Evolutionary conservation across 768 basidiomycete species (phyloP), one percentile per base, ranked within the genome.

Genomic region (Rhodosporidiobolus odoratus): DNA sequence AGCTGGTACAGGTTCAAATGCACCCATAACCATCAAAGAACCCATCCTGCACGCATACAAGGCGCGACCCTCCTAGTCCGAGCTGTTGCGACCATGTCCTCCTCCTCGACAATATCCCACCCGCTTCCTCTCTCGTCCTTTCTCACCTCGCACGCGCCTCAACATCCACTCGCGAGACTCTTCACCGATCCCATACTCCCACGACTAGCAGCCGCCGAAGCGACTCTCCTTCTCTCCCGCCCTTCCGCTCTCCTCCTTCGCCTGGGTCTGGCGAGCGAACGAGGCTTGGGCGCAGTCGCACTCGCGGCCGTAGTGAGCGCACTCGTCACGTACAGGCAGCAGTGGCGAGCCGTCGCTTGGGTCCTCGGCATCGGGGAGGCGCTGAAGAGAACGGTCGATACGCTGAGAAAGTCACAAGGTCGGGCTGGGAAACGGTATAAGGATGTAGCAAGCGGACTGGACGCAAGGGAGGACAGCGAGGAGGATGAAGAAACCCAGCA

Each of bases 341-440:
- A 71, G 15, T 71, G 69, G 69, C 48, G 69, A 23, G 65, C 54
- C 8, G 35, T 66, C 6, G n/a, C 53, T 25, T 40, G 61, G 45
- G 47, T 52, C 0, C 34, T 66, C 21, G 69, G 64, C 2, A 56
- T 63, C 17, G 69, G 69, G 5, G 69, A 71, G 30, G 69, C 64
- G 3, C 32, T 66, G 21, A 34, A 9, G 17, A 17, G 65, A 40
- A 71, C 69, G 13, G 60, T 71, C 10, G 10, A 41, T 3, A 32
- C 66, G 19, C 19, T 71, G 30, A 4, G 52, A 17, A 27, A 45
- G 43, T 21, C 7, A n/a, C 21, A 4, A 30, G 10, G 37, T 40
- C 47, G 0, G 15, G 32, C 5, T 5, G 9, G 41, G 43, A 27
- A 19, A 12, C 19, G 40, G 0, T 21, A 32, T 9, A 0, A 10